phyloP scores from a whole-genome alignment of 2,329 filamentous ascomycete species.

The Penicillium sp. region DNA sequence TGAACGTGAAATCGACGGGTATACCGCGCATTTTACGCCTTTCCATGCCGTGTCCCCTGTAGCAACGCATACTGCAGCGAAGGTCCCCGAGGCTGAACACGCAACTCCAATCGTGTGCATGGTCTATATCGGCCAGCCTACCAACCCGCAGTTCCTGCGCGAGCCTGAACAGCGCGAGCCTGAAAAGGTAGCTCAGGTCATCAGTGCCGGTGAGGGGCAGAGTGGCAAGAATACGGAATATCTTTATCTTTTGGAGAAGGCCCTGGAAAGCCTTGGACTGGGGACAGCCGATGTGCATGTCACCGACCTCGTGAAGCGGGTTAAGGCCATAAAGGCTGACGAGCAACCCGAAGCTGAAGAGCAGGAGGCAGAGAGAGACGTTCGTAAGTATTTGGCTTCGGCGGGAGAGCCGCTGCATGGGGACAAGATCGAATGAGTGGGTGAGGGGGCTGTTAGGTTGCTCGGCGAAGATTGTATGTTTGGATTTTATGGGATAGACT shows the following conservation, averaged over 20 bases:
- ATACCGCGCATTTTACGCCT: slow-evolving; percentile 87
- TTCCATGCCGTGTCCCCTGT: slow-evolving; percentile 66
- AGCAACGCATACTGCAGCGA: slow-evolving; percentile 8
- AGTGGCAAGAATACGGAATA: slow-evolving; percentile 93
- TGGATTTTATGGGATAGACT: not conserved
- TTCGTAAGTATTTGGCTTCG: slow-evolving; percentile 30
- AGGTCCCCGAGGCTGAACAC: not conserved
- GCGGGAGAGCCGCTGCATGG: slow-evolving; percentile 15
- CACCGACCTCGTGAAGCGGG: slow-evolving; percentile 74
- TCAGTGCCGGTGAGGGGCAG: slow-evolving; percentile 74
- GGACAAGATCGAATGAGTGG: slow-evolving; percentile 26
- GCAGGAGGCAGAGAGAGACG: slow-evolving; percentile 34
- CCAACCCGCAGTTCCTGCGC: slow-evolving; percentile 84
- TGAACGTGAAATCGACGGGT: slow-evolving; percentile 96
- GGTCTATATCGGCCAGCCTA: slow-evolving; percentile 92
- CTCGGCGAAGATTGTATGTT: not conserved
- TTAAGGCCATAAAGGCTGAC: slow-evolving; percentile 64
- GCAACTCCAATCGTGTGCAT: slow-evolving; percentile 59
- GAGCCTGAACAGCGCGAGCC: slow-evolving; percentile 67
- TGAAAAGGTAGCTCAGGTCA: slow-evolving; percentile 77
- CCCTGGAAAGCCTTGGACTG: slow-evolving; percentile 71
- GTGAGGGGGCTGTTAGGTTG: not conserved
- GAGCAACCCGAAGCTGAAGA: slow-evolving; percentile 36
- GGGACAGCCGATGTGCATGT: slow-evolving; percentile 85
- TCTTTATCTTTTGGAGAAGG: slow-evolving; percentile 76